Percentiles rank a stretch among this genome's conserved stretches.
phyloP scores from a whole-genome alignment of 2,329 filamentous ascomycete genomes.

The Dactylellina haptotyla region DNA sequence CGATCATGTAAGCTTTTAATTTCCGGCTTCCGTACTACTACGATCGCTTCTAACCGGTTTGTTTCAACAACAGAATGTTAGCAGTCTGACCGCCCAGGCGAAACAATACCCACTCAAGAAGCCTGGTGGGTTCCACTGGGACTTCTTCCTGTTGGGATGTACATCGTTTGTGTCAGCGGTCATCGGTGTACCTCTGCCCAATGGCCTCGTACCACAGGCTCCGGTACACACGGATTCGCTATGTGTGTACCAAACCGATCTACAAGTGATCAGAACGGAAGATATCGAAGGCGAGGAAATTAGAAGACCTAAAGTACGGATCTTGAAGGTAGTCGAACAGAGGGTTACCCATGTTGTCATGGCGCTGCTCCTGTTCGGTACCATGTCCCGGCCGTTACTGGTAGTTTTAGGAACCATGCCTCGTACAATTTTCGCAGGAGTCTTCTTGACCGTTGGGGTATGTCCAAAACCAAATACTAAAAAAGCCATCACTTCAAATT shows the following conservation, averaged over 20 bases:
- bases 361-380: conserved; percentile 79
- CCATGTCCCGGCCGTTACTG: conserved; percentile 79
- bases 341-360: conserved; percentile 81
- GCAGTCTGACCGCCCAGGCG: conserved; percentile 68
- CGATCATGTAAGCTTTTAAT: conserved; percentile 64
- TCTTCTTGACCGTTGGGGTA: conserved; percentile 52
- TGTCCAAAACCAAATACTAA: too few relatives aligned
- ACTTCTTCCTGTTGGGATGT: conserved; percentile 80
- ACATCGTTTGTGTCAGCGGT: conserved; percentile 80
- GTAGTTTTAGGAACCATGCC: conserved; percentile 80
- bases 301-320: conserved; percentile 50
- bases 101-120: conserved; percentile 84
- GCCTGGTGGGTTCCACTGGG: conserved; percentile 86
- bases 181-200: conserved; percentile 81
- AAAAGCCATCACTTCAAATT: too few relatives aligned
- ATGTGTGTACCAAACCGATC: conserved; percentile 73
- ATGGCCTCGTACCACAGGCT: conserved; percentile 83
- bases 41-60: background rate
- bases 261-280: conserved; percentile 65
- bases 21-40: background rate
- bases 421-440: conserved; percentile 65
- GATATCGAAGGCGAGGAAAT: conserved; percentile 69
- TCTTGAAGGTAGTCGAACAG: conserved; percentile 77
- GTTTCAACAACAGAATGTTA: conserved; percentile 63
- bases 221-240: conserved; percentile 83